Conservation (phyloP, 441 rosid species). For the Pelargonium citronellum region DNA sequence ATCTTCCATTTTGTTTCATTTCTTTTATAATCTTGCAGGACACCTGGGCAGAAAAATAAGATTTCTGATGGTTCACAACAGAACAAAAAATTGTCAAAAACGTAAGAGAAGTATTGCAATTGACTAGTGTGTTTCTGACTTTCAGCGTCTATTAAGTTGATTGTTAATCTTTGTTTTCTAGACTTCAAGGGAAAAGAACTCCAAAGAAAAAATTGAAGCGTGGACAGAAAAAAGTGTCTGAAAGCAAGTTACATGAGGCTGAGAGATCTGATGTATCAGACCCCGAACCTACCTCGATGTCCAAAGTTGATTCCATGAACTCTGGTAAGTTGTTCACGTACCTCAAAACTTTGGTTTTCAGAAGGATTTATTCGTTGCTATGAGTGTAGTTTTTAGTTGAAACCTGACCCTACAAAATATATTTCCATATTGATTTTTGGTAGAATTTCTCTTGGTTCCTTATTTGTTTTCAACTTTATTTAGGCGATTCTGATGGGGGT, state of each 20-base stretch:
- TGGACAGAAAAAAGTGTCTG: constrained; percentile 28
- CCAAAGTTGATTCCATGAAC: constrained; percentile 25
- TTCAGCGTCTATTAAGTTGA: constrained; percentile 5
- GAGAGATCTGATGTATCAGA: constrained; percentile 35
- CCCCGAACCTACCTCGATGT: constrained; percentile 26
- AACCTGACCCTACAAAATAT: neutral
- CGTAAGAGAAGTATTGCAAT: constrained; percentile 41
- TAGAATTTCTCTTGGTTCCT: neutral
- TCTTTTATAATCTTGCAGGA: constrained; percentile 35
- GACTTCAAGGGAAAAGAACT: constrained; percentile 77
- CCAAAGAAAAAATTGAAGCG: constrained; percentile 59
- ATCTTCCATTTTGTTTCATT: constrained; percentile 7
- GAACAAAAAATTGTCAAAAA: constrained; percentile 40
- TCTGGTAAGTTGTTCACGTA: constrained; percentile 28
- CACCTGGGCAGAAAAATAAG: constrained; percentile 47
- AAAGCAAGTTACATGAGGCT: constrained; percentile 28
- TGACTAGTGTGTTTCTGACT: constrained; percentile 11
- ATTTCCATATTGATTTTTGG: neutral
- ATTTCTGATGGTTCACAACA: constrained; percentile 31
- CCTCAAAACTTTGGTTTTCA: neutral
- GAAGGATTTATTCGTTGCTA: neutral
- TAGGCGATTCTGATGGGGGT: constrained; percentile 42
- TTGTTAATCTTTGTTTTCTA: constrained; percentile 23
- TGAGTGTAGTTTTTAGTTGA: neutral
- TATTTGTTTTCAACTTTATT: constrained; percentile 4